Evolutionary conservation across 495 filamentous ascomycete species (phyloP).

Genomic region (Tuber calosporum): DNA sequence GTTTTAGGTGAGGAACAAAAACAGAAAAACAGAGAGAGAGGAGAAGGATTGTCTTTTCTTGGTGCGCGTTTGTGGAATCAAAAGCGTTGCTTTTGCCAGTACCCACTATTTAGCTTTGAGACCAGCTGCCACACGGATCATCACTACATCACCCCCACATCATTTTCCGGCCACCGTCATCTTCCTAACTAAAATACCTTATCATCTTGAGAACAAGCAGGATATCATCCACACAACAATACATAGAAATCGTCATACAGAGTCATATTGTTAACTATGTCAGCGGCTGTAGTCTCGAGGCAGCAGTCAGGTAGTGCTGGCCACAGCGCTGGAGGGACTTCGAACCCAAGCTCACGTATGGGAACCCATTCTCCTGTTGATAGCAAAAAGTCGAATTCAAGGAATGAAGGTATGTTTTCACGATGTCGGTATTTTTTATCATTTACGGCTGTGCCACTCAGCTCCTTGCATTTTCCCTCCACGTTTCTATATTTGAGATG

Average conservation of each 20-base stretch:
- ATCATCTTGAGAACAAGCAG: conserved; percentile 35
- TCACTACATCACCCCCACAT: conserved; percentile 38
- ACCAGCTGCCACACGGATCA: conserved; percentile 33
- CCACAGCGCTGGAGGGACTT: conserved; percentile 24
- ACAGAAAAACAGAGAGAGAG: not conserved
- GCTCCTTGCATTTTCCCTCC: not conserved
- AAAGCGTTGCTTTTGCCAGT: not conserved
- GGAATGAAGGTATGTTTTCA: conserved; percentile 37
- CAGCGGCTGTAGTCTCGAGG: conserved; percentile 41
- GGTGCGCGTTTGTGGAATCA: not conserved
- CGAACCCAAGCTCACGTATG: conserved; percentile 40
- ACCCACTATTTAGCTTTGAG: conserved; percentile 15
- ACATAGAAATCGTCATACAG: conserved; percentile 40
- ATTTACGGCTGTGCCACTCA: not conserved
- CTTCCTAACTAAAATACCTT: conserved; percentile 30
- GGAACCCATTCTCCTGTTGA: conserved; percentile 40
- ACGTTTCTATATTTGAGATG: not conserved
- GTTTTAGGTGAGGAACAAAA: not conserved
- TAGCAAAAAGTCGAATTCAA: conserved; percentile 31
- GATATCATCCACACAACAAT: conserved; percentile 35
- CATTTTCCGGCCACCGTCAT: conserved; percentile 35
- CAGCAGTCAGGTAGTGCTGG: conserved; percentile 34
- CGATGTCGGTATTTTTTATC: conserved; percentile 14
- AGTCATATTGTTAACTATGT: conserved; percentile 39
- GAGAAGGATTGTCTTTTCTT: not conserved